Conservation (phyloP, 2,329 filamentous ascomycete species). For the Pseudogymnoascus sp. region DNA sequence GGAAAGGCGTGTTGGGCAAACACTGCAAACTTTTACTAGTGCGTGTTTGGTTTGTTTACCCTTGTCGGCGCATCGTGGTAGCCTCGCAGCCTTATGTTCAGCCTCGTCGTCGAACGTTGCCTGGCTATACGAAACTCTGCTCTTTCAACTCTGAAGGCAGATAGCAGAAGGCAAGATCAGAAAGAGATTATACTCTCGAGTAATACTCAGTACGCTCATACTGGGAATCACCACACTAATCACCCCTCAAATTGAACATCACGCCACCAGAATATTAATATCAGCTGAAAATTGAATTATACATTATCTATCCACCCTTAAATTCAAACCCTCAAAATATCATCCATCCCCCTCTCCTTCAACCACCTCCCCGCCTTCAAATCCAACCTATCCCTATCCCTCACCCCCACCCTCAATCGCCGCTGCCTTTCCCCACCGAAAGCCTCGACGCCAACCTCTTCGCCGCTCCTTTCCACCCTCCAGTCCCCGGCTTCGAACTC, state of each 20-base stretch:
- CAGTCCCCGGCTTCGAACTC: neutral
- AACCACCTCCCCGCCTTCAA: neutral
- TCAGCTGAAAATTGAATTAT: neutral
- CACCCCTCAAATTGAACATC: no score
- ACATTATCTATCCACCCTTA: neutral
- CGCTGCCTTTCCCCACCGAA: neutral
- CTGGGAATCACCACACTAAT: neutral
- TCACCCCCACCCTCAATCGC: neutral
- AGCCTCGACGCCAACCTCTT: neutral
- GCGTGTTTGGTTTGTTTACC: neutral
- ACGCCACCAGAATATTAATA: neutral
- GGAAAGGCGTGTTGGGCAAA: neutral
- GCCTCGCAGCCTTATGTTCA: neutral
- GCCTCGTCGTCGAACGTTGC: neutral
- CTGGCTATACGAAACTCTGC: neutral
- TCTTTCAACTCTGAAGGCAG: neutral
- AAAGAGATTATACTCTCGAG: neutral
- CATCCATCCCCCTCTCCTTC: neutral
- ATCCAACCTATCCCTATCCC: neutral
- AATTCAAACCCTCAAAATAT: neutral
- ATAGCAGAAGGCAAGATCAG: no score
- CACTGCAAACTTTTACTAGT: constrained; percentile 5
- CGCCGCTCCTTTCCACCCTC: neutral
- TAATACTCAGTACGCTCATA: neutral
- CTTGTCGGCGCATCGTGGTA: neutral